phyloP scores from a whole-genome alignment of 768 basidiomycete species.

The Grammothele lineata region DNA sequence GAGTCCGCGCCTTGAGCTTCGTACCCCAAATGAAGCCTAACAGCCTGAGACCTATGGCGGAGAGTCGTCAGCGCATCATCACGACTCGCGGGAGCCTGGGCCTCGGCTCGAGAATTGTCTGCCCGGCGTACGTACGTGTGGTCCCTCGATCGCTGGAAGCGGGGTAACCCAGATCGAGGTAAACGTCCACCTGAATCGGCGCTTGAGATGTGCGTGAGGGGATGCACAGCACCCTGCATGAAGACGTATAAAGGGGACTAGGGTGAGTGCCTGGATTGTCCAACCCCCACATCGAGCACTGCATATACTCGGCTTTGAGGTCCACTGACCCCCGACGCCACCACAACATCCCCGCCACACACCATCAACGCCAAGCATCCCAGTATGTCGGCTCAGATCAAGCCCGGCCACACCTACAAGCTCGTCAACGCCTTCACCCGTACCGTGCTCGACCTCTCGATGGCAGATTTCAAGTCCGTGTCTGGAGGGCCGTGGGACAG shows the following conservation, averaged over 20 bases:
- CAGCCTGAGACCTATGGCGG: no score
- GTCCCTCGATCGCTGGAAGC: slow-evolving; percentile 3
- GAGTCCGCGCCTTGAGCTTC: no score
- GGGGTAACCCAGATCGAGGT: neutral
- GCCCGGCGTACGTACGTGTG: neutral
- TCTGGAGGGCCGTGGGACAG: slow-evolving; percentile 42
- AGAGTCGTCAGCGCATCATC: no score
- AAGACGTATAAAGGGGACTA: no score
- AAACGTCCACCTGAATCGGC: neutral
- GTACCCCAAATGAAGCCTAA: no score
- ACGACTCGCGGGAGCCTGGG: neutral
- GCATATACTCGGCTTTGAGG: no score
- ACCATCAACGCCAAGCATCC: neutral
- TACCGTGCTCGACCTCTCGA: slow-evolving; percentile 53
- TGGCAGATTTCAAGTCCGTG: slow-evolving; percentile 44
- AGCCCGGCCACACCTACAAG: slow-evolving; percentile 37
- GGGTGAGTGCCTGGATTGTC: no score
- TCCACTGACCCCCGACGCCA: no score
- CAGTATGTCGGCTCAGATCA: slow-evolving; percentile 21
- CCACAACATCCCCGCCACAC: no score
- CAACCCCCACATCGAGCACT: neutral
- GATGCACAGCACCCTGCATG: neutral
- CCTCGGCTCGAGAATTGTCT: neutral
- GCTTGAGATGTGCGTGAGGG: neutral
- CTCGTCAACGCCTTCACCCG: slow-evolving; percentile 48